Percentiles rank a stretch among this genome's conserved stretches.
Conservation (phyloP, 2,329 filamentous ascomycete genomes). For the Xylariaceae sp. region DNA sequence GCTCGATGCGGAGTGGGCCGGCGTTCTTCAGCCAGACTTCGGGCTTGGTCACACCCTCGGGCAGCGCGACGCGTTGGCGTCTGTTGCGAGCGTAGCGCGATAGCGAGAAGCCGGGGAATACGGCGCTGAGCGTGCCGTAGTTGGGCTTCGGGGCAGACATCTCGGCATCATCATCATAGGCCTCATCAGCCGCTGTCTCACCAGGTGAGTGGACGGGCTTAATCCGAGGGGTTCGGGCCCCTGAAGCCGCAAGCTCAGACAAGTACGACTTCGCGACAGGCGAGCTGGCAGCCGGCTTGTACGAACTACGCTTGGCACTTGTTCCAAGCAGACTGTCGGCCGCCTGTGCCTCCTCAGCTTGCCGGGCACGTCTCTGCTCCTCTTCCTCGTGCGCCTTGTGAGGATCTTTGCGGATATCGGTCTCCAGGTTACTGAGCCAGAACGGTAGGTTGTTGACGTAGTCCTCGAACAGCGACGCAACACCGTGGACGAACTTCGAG, state of each 20-base stretch:
- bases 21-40: slow-evolving; percentile 89
- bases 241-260: slow-evolving; percentile 49
- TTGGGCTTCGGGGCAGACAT: slow-evolving; percentile 26
- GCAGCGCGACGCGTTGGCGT: slow-evolving; percentile 54
- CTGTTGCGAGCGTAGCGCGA: slow-evolving; percentile 65
- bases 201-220: slow-evolving; percentile 21
- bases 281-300: slow-evolving; percentile 58
- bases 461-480: slow-evolving; percentile 88
- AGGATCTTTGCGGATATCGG: slow-evolving; percentile 89
- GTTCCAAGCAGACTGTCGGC: slow-evolving; percentile 80
- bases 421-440: slow-evolving; percentile 88
- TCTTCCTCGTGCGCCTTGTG: slow-evolving; percentile 87
- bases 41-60: slow-evolving; percentile 83
- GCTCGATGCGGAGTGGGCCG: slow-evolving; percentile 86
- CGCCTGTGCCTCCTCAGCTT: slow-evolving; percentile 79
- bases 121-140: slow-evolving; percentile 58
- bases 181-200: slow-evolving; percentile 25
- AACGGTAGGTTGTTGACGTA: slow-evolving; percentile 94
- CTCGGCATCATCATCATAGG: slow-evolving; percentile 36
- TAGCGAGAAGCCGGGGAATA: slow-evolving; percentile 78
- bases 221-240: slow-evolving; percentile 33
- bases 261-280: slow-evolving; percentile 63
- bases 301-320: slow-evolving; percentile 42
- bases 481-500: slow-evolving; percentile 94
- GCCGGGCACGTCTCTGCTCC: slow-evolving; percentile 73